Evolutionary conservation across 768 basidiomycete species (phyloP).

Genomic region (Lentinula guzmanii): DNA sequence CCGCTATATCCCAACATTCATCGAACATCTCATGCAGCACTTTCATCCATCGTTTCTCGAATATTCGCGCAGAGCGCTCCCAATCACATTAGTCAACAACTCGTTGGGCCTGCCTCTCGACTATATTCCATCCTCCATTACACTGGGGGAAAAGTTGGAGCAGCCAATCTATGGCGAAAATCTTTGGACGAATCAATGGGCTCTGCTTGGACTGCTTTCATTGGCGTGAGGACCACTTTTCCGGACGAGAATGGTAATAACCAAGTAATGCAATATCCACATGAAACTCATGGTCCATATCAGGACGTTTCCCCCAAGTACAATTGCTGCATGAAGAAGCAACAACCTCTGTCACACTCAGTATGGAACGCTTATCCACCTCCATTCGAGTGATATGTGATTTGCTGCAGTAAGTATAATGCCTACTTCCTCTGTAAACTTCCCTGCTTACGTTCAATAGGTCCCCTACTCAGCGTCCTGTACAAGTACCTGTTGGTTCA

Average conservation of each 20-base stretch:
- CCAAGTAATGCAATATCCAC: not conserved
- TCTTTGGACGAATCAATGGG: constrained; percentile 63
- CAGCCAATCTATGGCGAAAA: constrained; percentile 67
- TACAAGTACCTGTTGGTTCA: constrained; percentile 63
- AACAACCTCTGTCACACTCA: constrained; percentile 42
- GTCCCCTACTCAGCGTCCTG: constrained; percentile 50
- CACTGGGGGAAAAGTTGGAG: constrained; percentile 77
- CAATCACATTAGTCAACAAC: constrained; percentile 27
- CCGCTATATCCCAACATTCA: constrained; percentile 64
- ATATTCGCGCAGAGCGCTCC: constrained; percentile 51
- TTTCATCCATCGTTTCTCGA: constrained; percentile 49
- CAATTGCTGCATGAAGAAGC: constrained; percentile 33
- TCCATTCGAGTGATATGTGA: constrained; percentile 44
- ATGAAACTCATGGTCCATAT: not conserved
- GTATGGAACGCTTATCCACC: constrained; percentile 56
- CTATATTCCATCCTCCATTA: constrained; percentile 61
- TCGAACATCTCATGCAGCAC: constrained; percentile 42
- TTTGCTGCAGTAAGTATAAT: constrained; percentile 42
- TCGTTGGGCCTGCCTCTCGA: constrained; percentile 44
- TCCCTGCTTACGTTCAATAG: constrained; percentile 24
- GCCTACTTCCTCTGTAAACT: not conserved
- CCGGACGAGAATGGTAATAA: constrained; percentile 32
- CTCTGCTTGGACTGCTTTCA: constrained; percentile 61
- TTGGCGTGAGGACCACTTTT: constrained; percentile 56
- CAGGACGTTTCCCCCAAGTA: not conserved